phyloP scores from a whole-genome alignment of 306 rosid genomes.

The Arachis hypogaea region DNA sequence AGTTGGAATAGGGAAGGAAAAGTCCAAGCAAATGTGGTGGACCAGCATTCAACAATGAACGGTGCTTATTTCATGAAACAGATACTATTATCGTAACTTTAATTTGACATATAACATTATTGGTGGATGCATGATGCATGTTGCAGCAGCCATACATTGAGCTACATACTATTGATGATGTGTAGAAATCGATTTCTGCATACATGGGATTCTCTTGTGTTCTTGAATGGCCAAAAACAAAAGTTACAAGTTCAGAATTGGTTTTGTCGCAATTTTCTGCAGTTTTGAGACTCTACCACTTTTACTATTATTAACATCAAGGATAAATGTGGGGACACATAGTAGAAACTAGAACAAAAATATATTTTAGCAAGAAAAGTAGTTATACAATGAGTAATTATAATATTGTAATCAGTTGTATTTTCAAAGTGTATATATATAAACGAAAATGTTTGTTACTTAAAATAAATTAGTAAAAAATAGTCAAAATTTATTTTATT shows the following conservation, averaged over 20 bases:
- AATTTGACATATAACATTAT: background rate
- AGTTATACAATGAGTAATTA: no score
- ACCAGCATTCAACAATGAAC: conserved; percentile 27
- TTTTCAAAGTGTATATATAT: no score
- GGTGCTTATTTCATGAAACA: background rate
- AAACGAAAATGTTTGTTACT: no score
- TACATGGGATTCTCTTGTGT: background rate
- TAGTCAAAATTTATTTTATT: no score
- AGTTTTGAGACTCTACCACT: no score
- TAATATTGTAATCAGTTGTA: no score
- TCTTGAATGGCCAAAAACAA: background rate
- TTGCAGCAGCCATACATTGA: background rate
- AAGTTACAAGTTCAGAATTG: background rate
- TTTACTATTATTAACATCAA: no score
- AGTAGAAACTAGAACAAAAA: no score
- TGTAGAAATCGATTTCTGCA: background rate
- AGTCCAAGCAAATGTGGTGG: conserved; percentile 22
- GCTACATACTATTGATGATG: background rate
- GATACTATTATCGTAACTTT: background rate
- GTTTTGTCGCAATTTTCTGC: no score
- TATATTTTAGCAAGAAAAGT: no score
- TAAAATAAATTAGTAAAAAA: no score
- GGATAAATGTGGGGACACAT: no score
- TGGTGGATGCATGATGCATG: conserved; percentile 6
- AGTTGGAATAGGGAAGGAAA: conserved; percentile 4